Conservation (phyloP, 2,329 filamentous ascomycete species). For the Albophoma yamanashiensis region DNA sequence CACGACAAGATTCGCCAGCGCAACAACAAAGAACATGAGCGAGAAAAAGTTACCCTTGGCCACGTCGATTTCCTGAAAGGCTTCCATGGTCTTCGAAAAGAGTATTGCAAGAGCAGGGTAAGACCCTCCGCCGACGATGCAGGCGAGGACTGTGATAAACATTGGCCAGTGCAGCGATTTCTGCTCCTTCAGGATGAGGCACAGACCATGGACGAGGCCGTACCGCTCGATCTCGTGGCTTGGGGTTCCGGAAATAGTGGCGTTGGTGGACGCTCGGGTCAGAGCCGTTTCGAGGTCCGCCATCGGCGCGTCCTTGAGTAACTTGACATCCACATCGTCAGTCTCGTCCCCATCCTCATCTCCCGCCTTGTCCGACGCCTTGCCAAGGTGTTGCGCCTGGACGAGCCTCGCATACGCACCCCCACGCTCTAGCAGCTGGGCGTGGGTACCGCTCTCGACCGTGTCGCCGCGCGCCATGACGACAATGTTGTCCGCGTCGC, state of each 20-base stretch:
- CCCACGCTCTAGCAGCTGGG: slow-evolving; percentile 36
- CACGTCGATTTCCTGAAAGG: slow-evolving; percentile 21
- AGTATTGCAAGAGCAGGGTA: slow-evolving; percentile 29
- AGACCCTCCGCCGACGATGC: slow-evolving; percentile 19
- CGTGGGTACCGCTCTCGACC: slow-evolving; percentile 52
- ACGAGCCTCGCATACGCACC: slow-evolving; percentile 44
- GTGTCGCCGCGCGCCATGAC: slow-evolving; percentile 49
- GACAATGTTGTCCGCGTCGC: slow-evolving; percentile 53
- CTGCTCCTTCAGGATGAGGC: slow-evolving; percentile 19
- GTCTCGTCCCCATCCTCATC: slow-evolving; percentile 7
- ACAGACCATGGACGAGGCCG: slow-evolving; percentile 17
- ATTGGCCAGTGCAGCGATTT: slow-evolving; percentile 13
- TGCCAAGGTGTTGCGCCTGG: slow-evolving; percentile 26
- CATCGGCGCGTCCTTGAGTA: slow-evolving; percentile 4
- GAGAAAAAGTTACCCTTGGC: slow-evolving; percentile 38
- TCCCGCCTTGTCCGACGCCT: slow-evolving; percentile 4
- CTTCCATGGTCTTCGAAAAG: slow-evolving; percentile 27
- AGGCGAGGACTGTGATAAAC: slow-evolving; percentile 10
- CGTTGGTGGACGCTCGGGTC: slow-evolving; percentile 7
- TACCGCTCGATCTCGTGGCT: slow-evolving; percentile 6
- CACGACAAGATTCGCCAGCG: slow-evolving; percentile 31
- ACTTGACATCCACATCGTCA: slow-evolving; percentile 13
- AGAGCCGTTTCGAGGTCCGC: slow-evolving; percentile 13
- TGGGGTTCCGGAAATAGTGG: not conserved
- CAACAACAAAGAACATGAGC: slow-evolving; percentile 46